phyloP scores from a whole-genome alignment of 2,329 filamentous ascomycete species.

The Hansfordia pulvinata region DNA sequence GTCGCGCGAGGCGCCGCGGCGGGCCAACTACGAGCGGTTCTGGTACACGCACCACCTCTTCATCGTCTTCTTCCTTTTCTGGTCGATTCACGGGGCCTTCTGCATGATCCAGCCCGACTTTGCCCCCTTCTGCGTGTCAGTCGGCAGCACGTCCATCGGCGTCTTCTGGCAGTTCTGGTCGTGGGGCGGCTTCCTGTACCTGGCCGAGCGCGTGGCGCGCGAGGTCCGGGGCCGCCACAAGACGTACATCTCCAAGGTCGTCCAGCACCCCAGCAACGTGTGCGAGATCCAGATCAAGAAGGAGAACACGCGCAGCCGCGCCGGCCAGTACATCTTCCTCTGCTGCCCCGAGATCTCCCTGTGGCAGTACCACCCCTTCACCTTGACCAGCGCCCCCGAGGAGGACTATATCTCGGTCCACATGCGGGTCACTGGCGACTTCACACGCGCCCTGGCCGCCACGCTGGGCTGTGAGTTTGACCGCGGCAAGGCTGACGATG shows the following conservation, averaged over 20 bases:
- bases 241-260: conserved; percentile 78
- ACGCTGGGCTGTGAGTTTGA: conserved; percentile 66
- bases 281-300: conserved; percentile 90
- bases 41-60: conserved; percentile 88
- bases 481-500: conserved; percentile 27
- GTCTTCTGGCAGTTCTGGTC: conserved; percentile 89
- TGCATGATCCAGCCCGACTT: conserved; percentile 84
- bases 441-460: conserved; percentile 56
- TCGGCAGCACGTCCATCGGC: conserved; percentile 51
- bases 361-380: conserved; percentile 85
- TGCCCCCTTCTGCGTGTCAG: conserved; percentile 61
- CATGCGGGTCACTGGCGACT: conserved; percentile 71
- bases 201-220: conserved; percentile 65
- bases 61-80: conserved; percentile 79
- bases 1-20: conserved; percentile 62
- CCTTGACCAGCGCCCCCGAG: conserved; percentile 73
- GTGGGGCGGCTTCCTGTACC: conserved; percentile 68
- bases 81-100: conserved; percentile 79
- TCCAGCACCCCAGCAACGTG: conserved; percentile 80
- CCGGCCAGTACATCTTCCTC: conserved; percentile 81
- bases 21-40: conserved; percentile 78
- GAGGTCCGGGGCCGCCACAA: conserved; percentile 71
- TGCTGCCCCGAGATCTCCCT: conserved; percentile 77
- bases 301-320: conserved; percentile 67
- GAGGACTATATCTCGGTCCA: conserved; percentile 86